These are phyloP conservation scores for Rhizopus arrhizus DNA, from an alignment of 371 early-diverging fungal species.

Conservation along the genomic window DNA sequence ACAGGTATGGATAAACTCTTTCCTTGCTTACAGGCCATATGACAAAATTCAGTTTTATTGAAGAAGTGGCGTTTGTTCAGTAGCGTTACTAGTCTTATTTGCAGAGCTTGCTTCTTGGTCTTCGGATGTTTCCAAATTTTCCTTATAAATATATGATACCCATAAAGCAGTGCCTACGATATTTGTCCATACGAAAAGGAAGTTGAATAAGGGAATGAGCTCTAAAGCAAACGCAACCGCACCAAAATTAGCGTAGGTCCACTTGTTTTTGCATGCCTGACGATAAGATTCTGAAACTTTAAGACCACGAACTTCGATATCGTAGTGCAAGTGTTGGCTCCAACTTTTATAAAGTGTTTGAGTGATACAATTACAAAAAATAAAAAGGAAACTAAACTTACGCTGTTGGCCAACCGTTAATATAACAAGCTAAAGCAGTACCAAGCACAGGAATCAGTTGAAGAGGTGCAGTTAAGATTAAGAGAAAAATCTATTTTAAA, in stretches of 20 bases:
- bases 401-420: constrained; percentile 49
- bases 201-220: constrained; percentile 61
- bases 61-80: constrained; percentile 22
- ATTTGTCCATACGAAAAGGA: constrained; percentile 68
- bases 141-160: constrained; percentile 55
- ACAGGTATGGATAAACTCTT: too few species aligned
- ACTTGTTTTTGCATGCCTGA: constrained; percentile 29
- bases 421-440: constrained; percentile 42
- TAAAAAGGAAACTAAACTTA: constrained; percentile 15
- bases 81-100: neutral
- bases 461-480: constrained; percentile 52
- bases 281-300: constrained; percentile 31
- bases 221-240: constrained; percentile 56
- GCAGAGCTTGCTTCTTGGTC: neutral
- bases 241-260: constrained; percentile 54
- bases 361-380: neutral
- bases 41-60: neutral
- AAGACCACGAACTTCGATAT: constrained; percentile 49
- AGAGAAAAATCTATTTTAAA: constrained; percentile 33
- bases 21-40: too few species aligned
- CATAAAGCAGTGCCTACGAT: constrained; percentile 70
- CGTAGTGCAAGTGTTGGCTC: constrained; percentile 47
- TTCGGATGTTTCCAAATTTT: neutral
- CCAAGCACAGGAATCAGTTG: constrained; percentile 55
- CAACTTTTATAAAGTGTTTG: constrained; percentile 21